These are phyloP conservation scores for Takakia lepidozioides DNA, from an alignment of 225 moss, liverwort and hornwort species.

Conservation along the genomic window DNA sequence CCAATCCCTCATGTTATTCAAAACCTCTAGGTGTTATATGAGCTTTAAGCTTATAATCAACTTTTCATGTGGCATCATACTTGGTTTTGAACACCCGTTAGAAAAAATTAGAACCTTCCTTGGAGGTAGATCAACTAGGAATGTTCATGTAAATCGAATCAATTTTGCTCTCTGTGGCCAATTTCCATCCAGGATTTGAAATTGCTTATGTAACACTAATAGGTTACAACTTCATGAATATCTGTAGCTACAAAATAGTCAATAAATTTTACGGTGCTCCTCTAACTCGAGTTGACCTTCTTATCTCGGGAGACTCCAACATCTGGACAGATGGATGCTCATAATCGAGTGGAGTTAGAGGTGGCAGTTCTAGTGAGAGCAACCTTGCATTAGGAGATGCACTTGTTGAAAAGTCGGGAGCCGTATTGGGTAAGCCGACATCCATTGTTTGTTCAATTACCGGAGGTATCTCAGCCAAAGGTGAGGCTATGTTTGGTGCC, in stretches of 20 bases:
- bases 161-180: not conserved
- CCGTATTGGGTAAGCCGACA: too few relatives aligned
- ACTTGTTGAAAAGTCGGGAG: too few relatives aligned
- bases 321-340: too few relatives aligned
- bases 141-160: not conserved
- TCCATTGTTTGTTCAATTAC: too few relatives aligned
- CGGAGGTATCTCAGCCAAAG: too few relatives aligned
- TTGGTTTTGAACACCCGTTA: constrained; percentile 11
- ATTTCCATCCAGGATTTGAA: not conserved
- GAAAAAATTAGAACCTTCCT: not conserved
- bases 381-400: too few relatives aligned
- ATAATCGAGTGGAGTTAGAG: too few relatives aligned
- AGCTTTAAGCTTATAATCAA: constrained; percentile 1
- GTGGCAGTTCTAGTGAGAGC: not conserved
- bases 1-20: not conserved
- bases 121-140: not conserved
- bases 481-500: too few relatives aligned
- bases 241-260: not conserved
- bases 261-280: too few relatives aligned
- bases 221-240: not conserved
- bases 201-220: not conserved
- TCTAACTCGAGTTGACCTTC: too few relatives aligned
- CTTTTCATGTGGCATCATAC: not conserved
- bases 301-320: too few relatives aligned
- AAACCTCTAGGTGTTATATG: constrained; percentile 4